Evolutionary conservation across 345 rosid species (phyloP).

Genomic region (Eucalyptus curtisii): DNA sequence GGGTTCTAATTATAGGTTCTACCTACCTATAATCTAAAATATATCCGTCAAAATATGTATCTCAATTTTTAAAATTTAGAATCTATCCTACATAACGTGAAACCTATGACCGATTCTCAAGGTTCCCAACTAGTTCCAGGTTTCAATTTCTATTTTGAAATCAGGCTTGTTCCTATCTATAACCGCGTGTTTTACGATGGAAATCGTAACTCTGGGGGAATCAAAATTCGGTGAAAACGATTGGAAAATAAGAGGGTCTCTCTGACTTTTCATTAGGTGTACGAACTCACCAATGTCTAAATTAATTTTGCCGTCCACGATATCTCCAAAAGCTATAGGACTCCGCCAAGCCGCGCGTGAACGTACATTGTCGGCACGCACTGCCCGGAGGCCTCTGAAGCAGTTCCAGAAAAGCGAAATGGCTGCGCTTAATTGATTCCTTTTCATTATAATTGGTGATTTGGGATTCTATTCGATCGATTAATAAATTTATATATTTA

Average conservation of each 20-base stretch:
- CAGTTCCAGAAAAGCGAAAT: neutral
- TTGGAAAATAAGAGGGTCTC: neutral
- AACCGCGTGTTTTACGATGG: neutral
- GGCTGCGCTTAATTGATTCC: neutral
- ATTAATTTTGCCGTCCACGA: neutral
- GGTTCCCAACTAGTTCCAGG: accelerated
- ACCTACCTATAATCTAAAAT: no score
- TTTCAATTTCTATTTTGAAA: no score
- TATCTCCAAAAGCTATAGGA: neutral
- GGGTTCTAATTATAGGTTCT: accelerated
- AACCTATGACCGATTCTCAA: no score
- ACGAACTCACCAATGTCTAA: neutral
- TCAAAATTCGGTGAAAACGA: neutral
- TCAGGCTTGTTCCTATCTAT: no score
- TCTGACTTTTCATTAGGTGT: neutral
- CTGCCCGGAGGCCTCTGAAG: neutral
- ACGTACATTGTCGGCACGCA: neutral
- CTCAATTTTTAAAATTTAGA: no score
- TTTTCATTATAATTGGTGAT: neutral
- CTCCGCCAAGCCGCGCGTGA: neutral
- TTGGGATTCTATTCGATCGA: neutral
- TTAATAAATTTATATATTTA: no score
- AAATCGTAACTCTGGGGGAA: neutral
- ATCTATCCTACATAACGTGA: accelerated
- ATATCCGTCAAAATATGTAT: accelerated